These are phyloP conservation scores for Boletus speciosus DNA, from an alignment of 768 basidiomycete species.

Conservation along the genomic window DNA sequence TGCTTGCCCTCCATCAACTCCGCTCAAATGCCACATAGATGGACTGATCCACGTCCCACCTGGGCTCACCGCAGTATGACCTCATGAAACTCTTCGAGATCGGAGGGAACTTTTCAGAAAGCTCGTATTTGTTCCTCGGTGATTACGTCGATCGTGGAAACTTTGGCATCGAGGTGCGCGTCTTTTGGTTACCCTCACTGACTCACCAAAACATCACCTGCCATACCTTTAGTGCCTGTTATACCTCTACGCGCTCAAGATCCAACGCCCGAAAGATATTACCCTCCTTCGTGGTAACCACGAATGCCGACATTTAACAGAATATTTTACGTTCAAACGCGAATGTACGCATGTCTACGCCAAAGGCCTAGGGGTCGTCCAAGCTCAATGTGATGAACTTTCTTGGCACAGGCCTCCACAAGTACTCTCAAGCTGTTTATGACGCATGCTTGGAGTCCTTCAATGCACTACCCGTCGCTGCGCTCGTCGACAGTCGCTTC, in stretches of 20 bases:
- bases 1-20: slow-evolving; percentile 77
- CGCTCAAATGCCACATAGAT: slow-evolving; percentile 48
- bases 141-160: slow-evolving; percentile 98
- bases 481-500: slow-evolving; percentile 91
- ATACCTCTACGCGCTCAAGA: slow-evolving; percentile 91
- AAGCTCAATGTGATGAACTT: slow-evolving; percentile 8
- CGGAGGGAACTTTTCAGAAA: slow-evolving; percentile 81
- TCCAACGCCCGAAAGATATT: slow-evolving; percentile 81
- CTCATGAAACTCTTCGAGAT: slow-evolving; percentile 98
- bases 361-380: not conserved
- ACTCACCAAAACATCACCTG: not conserved
- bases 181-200: not conserved
- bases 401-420: slow-evolving; percentile 24
- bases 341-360: slow-evolving; percentile 64
- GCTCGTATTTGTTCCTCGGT: slow-evolving; percentile 88
- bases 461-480: slow-evolving; percentile 84
- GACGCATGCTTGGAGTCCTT: slow-evolving; percentile 92
- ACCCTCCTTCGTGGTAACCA: slow-evolving; percentile 92
- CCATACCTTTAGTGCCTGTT: slow-evolving; percentile 63
- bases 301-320: slow-evolving; percentile 94
- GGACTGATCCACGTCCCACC: not conserved
- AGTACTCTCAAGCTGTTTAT: slow-evolving; percentile 55
- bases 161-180: slow-evolving; percentile 72
- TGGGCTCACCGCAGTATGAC: slow-evolving; percentile 66
- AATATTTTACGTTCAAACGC: slow-evolving; percentile 97